phyloP scores from a whole-genome alignment of 148 eudicot species.

The Camellia lanceoleosa region DNA sequence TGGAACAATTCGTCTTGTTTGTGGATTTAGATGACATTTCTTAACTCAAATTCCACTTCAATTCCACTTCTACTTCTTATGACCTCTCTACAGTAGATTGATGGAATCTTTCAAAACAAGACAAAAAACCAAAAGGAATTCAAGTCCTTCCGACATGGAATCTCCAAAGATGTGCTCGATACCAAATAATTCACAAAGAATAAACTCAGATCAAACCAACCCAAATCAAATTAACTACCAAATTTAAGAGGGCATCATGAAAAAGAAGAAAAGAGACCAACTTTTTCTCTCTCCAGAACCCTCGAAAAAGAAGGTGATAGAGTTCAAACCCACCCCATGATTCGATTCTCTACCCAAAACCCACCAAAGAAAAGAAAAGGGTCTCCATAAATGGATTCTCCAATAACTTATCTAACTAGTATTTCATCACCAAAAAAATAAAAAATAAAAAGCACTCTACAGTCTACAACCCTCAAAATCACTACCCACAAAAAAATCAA shows the following conservation, averaged over 20 bases:
- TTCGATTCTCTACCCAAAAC: slow-evolving; percentile 10
- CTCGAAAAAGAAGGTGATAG: neutral
- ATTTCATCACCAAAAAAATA: neutral
- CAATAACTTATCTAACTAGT: neutral
- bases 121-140: slow-evolving; percentile 1
- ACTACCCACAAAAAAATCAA: neutral
- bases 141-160: slow-evolving; percentile 16
- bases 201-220: slow-evolving; percentile 11
- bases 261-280: slow-evolving; percentile 15
- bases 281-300: slow-evolving; percentile 4
- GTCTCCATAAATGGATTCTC: slow-evolving; percentile 13
- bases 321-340: neutral
- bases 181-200: slow-evolving; percentile 14
- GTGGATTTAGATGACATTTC: slow-evolving; percentile 72
- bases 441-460: neutral
- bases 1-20: slow-evolving; percentile 44
- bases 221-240: slow-evolving; percentile 4
- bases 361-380: slow-evolving; percentile 15
- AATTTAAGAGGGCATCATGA: neutral
- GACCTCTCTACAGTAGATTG: neutral
- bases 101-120: neutral
- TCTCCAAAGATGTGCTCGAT: slow-evolving; percentile 4
- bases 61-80: slow-evolving; percentile 14
- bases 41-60: slow-evolving; percentile 15
- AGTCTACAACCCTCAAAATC: neutral